Evolutionary conservation across 2,329 filamentous ascomycete genomes (phyloP).

Genomic region (Ophioceras dolichostomum): DNA sequence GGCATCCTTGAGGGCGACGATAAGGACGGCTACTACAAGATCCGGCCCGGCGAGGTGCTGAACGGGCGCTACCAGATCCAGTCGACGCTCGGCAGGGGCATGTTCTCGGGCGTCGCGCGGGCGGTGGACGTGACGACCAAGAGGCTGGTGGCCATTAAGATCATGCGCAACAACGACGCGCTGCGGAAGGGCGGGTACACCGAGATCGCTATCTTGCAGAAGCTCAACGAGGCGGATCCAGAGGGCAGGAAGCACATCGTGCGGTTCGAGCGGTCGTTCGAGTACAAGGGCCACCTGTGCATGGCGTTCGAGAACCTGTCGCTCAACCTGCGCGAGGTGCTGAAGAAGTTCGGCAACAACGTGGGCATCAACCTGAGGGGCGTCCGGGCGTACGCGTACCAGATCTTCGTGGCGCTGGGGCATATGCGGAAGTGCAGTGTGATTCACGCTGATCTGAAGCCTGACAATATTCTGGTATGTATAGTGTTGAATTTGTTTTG

Average conservation of each 20-base stretch:
- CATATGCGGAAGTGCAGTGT: conserved; percentile 88
- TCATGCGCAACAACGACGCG: conserved; percentile 92
- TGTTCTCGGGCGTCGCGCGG: conserved; percentile 93
- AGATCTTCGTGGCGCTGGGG: conserved; percentile 83
- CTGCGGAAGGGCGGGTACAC: conserved; percentile 86
- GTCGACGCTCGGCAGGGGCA: conserved; percentile 78
- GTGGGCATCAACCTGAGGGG: conserved; percentile 83
- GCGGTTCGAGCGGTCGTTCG: conserved; percentile 75
- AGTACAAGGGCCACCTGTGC: conserved; percentile 90
- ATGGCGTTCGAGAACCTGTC: conserved; percentile 95
- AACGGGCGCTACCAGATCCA: conserved; percentile 84
- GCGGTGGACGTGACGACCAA: conserved; percentile 67
- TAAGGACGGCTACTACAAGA: conserved; percentile 90
- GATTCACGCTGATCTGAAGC: conserved; percentile 91
- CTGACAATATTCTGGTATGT: conserved; percentile 82
- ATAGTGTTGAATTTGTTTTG: too few species aligned
- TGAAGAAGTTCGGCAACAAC: conserved; percentile 93
- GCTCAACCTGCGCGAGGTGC: conserved; percentile 82
- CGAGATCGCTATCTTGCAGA: conserved; percentile 85
- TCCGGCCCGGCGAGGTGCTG: conserved; percentile 82
- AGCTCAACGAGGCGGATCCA: conserved; percentile 72
- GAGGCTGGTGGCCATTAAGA: conserved; percentile 85
- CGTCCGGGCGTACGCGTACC: conserved; percentile 79
- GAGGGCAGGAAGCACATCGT: conserved; percentile 89
- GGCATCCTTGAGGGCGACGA: conserved; percentile 89